Evolutionary conservation across 495 filamentous ascomycete species (phyloP), one percentile per base, ranked within the genome.

Genomic region (Amniculicola lignicola): DNA sequence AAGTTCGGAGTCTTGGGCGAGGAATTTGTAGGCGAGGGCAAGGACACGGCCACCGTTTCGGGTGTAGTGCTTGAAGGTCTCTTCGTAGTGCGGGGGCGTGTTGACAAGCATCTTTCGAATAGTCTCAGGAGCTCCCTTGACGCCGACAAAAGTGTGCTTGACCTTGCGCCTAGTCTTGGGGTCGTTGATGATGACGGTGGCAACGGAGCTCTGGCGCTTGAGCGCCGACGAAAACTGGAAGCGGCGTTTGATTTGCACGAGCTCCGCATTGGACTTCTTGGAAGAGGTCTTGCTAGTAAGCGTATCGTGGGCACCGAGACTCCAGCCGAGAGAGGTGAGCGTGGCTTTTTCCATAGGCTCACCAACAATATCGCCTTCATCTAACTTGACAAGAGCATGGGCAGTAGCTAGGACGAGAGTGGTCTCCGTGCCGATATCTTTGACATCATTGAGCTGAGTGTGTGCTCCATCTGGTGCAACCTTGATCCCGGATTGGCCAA

Each of bases 341-440:
- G 93, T 96, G 33, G 93, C 93, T 70, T 96, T 96, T 66, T 99
- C 93, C 93, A 99, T 99, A 14, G 93, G 93, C 67, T 99, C 93
- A 57, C 93, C 93, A 40, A 97, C 94, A 55, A 97, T 83, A 14
- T 99, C 93, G 16, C 93, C 94, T 67, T 99, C 93, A 61, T 99
- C 93, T 4, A 99, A 75, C 63, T 89, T 95, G 21, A 99, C 93
- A 28, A 99, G 75, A 15, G 93, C 93, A 67, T 99, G 93, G 9
- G 93, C 93, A 40, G 89, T 96, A 23, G 94, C 93, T 38, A 99
- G 80, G 21, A 97, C 90, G 42, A 99, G 81, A 18, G 91, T 92
- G 2, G 93, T 99, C 50, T 95, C 82, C 44, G 86, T 74, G 37
- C 79, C 83, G 62, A 83, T 80, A 27, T 83, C 74, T 29, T 74